Base-by-base conservation (phyloP, 2,329 filamentous ascomycete species). In the Chaetomiaceae sp. region DNA sequence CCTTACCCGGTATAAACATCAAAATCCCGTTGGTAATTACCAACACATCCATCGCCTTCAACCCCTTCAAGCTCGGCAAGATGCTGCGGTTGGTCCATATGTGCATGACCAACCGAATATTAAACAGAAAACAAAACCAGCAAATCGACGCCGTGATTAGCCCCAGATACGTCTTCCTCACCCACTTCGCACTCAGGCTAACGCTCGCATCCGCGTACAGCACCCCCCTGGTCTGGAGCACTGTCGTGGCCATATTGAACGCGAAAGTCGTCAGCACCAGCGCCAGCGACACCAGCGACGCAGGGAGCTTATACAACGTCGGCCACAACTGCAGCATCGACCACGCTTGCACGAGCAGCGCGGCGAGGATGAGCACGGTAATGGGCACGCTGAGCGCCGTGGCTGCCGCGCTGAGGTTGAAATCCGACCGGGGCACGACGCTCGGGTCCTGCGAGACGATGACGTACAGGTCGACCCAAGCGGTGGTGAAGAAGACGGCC, bases 381-480 rank as follows among this genome's bases (percentile, higher is more conserved):
- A 80, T 68, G 2, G 77, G 64, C 27, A 77, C 60, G 5, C 71
- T 71, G 48, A 77, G 64, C 18, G 68, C 66, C 18, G 72, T 75
- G 7, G 69, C 71, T 0, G 68, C 68, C 3, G 73, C 66, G 56
- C 68, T 73, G 42, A 62, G 60, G 40, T 62, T 53, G 55, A 67
- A 72, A 58, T 74, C 72, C 25, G 23, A 38, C 0, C 27, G 33
- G 0, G 73, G 68, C 16, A 89, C 73, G 3, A 65, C 64, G 2
- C 71, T 72, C 54, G 71, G 78, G 69, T 90, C 85, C 3, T 63
- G 66, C 2, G 78, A 67, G 64, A 83, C 79, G 57, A 76, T 69
- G 20, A 77, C 69, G 66, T 90, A 90, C 51, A 84, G 77, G 48
- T 83, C 73, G 60, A 77, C 73, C 61, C 82, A 84, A 4, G 75